phyloP scores from a whole-genome alignment of 2,329 filamentous ascomycete species.

The Ceratocystis eucalypticola region DNA sequence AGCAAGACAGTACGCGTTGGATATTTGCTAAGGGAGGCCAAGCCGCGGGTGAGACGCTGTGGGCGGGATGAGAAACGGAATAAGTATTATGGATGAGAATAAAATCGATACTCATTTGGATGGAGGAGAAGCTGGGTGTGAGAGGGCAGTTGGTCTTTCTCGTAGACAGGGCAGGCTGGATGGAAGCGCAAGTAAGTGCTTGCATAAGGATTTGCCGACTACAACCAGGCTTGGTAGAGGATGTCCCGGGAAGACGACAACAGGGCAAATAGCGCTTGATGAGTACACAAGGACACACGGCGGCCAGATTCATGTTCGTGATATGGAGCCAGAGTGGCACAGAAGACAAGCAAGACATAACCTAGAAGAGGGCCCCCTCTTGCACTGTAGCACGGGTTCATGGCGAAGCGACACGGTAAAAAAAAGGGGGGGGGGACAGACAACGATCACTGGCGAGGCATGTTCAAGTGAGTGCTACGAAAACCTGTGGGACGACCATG shows the following conservation, averaged over 20 bases:
- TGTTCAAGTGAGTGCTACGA: not conserved
- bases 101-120: too few species aligned
- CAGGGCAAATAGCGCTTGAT: not conserved
- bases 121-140: too few species aligned
- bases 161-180: not conserved
- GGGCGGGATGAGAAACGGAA: too few species aligned
- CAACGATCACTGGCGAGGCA: not conserved
- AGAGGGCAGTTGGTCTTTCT: not conserved
- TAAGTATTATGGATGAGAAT: too few species aligned
- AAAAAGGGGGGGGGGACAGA: not conserved
- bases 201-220: slow-evolving; percentile 19
- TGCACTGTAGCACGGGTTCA: not conserved
- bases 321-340: not conserved
- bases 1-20: not conserved
- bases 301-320: not conserved
- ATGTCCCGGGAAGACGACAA: not conserved
- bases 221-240: not conserved
- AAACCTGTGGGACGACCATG: not conserved
- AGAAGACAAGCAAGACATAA: not conserved
- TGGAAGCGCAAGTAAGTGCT: slow-evolving; percentile 10
- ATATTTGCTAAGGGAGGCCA: not conserved
- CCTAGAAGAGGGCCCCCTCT: not conserved
- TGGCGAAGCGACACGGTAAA: not conserved
- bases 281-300: not conserved
- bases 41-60: not conserved